Conservation (phyloP, 306 rosid genomes). For the Trifolium pratense region DNA sequence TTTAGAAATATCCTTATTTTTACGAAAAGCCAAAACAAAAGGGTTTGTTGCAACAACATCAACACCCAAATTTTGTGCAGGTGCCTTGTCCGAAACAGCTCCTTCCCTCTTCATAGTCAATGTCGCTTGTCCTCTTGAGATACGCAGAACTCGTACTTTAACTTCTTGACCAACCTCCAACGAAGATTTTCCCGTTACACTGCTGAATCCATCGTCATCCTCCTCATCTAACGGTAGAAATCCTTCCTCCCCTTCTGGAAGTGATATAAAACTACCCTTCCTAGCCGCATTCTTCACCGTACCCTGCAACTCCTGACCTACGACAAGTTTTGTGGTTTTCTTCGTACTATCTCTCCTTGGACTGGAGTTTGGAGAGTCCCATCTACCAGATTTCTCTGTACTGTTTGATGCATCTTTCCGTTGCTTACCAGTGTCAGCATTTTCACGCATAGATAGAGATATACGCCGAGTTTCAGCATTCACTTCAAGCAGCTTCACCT, state of each 20-base stretch:
- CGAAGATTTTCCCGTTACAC: slow-evolving; percentile 72
- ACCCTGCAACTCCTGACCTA: slow-evolving; percentile 86
- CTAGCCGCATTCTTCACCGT: slow-evolving; percentile 79
- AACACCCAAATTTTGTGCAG: slow-evolving; percentile 55
- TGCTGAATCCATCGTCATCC: slow-evolving; percentile 71
- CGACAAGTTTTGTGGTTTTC: slow-evolving; percentile 63
- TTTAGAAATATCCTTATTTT: slow-evolving; percentile 82
- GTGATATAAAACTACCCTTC: slow-evolving; percentile 89
- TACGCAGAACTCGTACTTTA: slow-evolving; percentile 78
- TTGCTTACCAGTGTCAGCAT: slow-evolving; percentile 57
- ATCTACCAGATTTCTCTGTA: slow-evolving; percentile 64
- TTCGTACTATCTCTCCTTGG: slow-evolving; percentile 57
- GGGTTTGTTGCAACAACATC: slow-evolving; percentile 80
- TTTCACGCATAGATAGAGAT: slow-evolving; percentile 93
- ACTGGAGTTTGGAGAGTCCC: slow-evolving; percentile 58
- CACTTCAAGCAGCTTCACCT: slow-evolving; percentile 84
- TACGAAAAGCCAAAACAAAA: slow-evolving; percentile 83
- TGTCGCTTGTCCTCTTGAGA: slow-evolving; percentile 79
- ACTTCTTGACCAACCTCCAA: slow-evolving; percentile 83
- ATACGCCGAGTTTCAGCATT: slow-evolving; percentile 77
- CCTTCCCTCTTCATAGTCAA: slow-evolving; percentile 96
- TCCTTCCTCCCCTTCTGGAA: slow-evolving; percentile 99
- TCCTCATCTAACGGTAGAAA: slow-evolving; percentile 89
- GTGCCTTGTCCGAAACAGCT: slow-evolving; percentile 50
- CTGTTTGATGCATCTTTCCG: slow-evolving; percentile 56